Evolutionary conservation across 164 flowering plant species (phyloP).

Genomic region (Chloranthus sessilifolius): DNA sequence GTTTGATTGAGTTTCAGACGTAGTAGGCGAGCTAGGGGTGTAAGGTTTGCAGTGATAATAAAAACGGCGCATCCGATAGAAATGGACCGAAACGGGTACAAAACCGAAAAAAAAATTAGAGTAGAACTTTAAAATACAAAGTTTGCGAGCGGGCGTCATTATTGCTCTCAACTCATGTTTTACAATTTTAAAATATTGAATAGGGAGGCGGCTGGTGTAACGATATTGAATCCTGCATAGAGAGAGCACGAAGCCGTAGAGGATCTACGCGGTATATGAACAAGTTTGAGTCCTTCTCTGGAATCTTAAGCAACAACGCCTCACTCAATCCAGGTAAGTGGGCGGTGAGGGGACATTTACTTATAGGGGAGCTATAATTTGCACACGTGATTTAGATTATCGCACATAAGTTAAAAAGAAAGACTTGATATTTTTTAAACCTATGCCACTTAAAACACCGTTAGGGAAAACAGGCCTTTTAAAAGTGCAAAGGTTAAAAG

Average conservation of each 20-base stretch:
- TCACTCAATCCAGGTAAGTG: constrained; percentile 76
- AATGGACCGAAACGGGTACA: too few species aligned
- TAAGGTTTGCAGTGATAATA: too few species aligned
- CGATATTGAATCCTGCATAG: constrained; percentile 62
- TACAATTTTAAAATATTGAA: background rate
- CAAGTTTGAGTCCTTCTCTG: constrained; percentile 59
- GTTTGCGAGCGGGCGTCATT: background rate
- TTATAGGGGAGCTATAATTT: background rate
- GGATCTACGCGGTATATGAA: constrained; percentile 79
- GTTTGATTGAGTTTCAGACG: too few species aligned
- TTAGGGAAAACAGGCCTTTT: background rate
- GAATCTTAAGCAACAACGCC: constrained; percentile 78
- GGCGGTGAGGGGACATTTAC: too few species aligned
- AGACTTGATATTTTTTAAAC: background rate
- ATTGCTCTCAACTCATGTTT: too few species aligned
- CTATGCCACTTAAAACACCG: background rate
- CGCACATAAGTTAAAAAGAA: background rate
- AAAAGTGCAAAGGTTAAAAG: background rate
- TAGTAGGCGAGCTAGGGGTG: too few species aligned
- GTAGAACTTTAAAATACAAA: too few species aligned
- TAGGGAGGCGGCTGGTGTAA: constrained; percentile 99
- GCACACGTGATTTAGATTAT: background rate
- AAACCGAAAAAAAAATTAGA: too few species aligned
- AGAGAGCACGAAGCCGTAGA: constrained; percentile 54
- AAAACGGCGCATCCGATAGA: too few species aligned